Base-by-base conservation (phyloP, 2,329 filamentous ascomycete genomes). In the Penicillium sp. region DNA sequence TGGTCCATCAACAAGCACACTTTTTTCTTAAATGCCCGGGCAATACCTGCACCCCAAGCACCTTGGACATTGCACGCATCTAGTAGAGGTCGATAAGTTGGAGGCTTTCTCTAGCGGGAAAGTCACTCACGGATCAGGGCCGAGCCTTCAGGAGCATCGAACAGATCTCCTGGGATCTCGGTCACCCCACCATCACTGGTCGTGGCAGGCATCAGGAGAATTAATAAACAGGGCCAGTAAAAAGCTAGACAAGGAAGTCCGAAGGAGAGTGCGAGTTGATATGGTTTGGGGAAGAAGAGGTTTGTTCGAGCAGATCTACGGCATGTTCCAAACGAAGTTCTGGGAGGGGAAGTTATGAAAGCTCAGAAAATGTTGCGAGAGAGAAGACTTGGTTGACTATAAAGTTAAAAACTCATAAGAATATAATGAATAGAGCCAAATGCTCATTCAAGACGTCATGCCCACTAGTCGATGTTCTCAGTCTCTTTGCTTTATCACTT, bases 41-140 rank as follows among this genome's bases (percentile, higher is more conserved):
- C 81, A 46, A 84, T 81, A n/a, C 81, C 81, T 3, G 72, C 73
- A 40, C 79, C 79, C 81, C 81, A 84, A 12, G 59, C 60, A 5
- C 81, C 81, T 52, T 74, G 66, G 44, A 75, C 76, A 63, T 84
- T 84, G 67, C 81, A 83, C 10, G 81, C 79, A 62, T 84, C 73
- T 75, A 45, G 3, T 23, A 44, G 3, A 39, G 5, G n/a, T 33
- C 47, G 48, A 3, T 54, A 35, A 6, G 13, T 13, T 24, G 15
- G 27, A 13, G 24, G 28, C 4, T 9, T 33, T 10, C 28, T 3
- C 12, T 12, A 20, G 10, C 6, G 15, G 27, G 2, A 8, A 33
- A 15, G 12, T 7, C 13, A 9, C 64, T 13, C 61, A 74, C 72
- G 81, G 49, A 82, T 74, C 13, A 84, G 66, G 13, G 80, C 70